phyloP scores from a whole-genome alignment of 1,284 basidiomycete genomes.

The Fistulinella cinereoalba region DNA sequence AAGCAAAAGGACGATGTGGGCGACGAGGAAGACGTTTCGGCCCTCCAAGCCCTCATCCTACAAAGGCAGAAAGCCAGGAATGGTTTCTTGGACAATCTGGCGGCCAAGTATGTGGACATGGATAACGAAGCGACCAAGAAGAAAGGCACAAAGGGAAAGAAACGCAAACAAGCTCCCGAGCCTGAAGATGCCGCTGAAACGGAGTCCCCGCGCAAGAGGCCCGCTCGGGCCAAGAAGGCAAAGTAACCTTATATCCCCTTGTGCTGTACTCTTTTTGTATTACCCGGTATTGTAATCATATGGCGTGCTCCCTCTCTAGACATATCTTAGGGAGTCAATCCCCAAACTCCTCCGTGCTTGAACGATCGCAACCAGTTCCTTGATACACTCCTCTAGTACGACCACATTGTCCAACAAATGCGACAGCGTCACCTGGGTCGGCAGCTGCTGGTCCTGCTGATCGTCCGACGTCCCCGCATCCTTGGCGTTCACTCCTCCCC shows the following conservation, averaged over 20 bases:
- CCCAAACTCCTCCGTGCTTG: slow-evolving; percentile 84
- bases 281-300: neutral
- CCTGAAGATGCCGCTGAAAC: slow-evolving; percentile 36
- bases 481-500: slow-evolving; percentile 45
- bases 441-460: slow-evolving; percentile 28
- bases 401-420: slow-evolving; percentile 92
- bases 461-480: slow-evolving; percentile 27
- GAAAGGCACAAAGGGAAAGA: slow-evolving; percentile 50
- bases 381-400: slow-evolving; percentile 92
- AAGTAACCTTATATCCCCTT: slow-evolving; percentile 16
- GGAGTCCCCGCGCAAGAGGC: slow-evolving; percentile 50
- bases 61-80: slow-evolving; percentile 72
- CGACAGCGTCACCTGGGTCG: slow-evolving; percentile 66
- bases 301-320: slow-evolving; percentile 39
- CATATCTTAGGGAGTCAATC: slow-evolving; percentile 77
- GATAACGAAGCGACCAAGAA: slow-evolving; percentile 36
- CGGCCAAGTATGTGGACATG: slow-evolving; percentile 73
- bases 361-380: slow-evolving; percentile 88
- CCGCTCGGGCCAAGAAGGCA: slow-evolving; percentile 35
- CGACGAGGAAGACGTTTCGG: slow-evolving; percentile 62
- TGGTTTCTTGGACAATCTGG: slow-evolving; percentile 73
- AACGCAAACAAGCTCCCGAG: slow-evolving; percentile 42
- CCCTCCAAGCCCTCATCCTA: slow-evolving; percentile 79
- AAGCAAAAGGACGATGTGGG: slow-evolving; percentile 49
- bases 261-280: slow-evolving; percentile 3